phyloP scores from a whole-genome alignment of 2,329 filamentous ascomycete species.

The Pseudocercospora ulei region DNA sequence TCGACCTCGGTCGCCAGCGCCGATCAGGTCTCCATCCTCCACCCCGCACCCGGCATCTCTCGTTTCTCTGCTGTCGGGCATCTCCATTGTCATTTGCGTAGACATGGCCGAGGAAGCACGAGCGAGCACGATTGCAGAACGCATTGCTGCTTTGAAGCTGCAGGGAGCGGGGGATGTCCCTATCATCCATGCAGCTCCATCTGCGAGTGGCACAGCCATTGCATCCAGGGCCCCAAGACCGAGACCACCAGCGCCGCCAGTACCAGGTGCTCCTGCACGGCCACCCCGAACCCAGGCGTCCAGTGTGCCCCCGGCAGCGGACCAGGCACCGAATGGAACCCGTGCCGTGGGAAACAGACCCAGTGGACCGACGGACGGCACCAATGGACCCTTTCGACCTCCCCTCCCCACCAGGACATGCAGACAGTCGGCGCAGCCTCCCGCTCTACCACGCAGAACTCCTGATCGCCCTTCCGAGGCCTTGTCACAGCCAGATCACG shows the following conservation, averaged over 20 bases:
- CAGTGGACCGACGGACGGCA: constrained; percentile 20
- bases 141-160: constrained; percentile 43
- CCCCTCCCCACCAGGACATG: constrained; percentile 41
- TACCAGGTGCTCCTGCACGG: constrained; percentile 28
- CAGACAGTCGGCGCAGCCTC: constrained; percentile 32
- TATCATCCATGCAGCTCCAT: constrained; percentile 12
- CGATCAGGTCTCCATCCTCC: not conserved
- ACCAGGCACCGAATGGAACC: constrained; percentile 32
- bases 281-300: constrained; percentile 30
- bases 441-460: constrained; percentile 44
- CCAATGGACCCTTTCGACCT: constrained; percentile 31
- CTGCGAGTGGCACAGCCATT: constrained; percentile 18
- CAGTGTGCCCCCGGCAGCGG: constrained; percentile 37
- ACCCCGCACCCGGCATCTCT: not conserved
- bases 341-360: constrained; percentile 34
- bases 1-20: too few species aligned
- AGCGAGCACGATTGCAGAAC: constrained; percentile 37
- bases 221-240: constrained; percentile 24
- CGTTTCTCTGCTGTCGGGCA: not conserved
- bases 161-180: constrained; percentile 36
- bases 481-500: constrained; percentile 29
- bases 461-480: constrained; percentile 33
- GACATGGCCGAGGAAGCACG: constrained; percentile 26
- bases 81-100: not conserved
- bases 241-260: constrained; percentile 33